Evolutionary conservation across 306 rosid genomes (phyloP).

Genomic region (Castanea mollissima): DNA sequence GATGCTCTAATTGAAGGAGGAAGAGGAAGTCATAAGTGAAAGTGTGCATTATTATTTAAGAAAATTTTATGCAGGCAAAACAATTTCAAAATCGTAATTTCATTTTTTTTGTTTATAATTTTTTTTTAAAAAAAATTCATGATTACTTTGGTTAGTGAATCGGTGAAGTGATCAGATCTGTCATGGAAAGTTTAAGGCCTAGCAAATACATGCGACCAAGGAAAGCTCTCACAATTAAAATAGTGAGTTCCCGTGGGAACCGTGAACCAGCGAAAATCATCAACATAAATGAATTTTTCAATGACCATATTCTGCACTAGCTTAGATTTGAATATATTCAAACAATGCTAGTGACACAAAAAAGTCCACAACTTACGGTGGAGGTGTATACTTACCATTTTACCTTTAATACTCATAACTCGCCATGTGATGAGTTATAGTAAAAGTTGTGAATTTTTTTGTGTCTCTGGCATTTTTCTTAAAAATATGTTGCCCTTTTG

Average conservation of each 20-base stretch:
- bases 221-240: not conserved
- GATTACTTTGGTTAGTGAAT: not conserved
- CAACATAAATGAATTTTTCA: not conserved
- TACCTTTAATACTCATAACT: not conserved
- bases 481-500: no score
- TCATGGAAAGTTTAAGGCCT: not conserved
- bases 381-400: not conserved
- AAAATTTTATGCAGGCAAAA: not conserved
- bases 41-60: not conserved
- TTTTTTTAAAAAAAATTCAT: not conserved
- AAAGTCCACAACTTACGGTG: not conserved
- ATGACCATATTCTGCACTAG: not conserved
- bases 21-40: not conserved
- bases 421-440: fast-evolving
- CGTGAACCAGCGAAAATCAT: not conserved
- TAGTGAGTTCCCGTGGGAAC: not conserved
- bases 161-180: not conserved
- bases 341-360: not conserved
- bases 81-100: not conserved
- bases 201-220: not conserved
- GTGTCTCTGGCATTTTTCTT: no score
- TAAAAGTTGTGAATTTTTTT: no score
- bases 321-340: not conserved
- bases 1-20: not conserved
- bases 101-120: no score